phyloP scores from a whole-genome alignment of 1,139 yeast species.

The Lodderomyces metapsilosis region DNA sequence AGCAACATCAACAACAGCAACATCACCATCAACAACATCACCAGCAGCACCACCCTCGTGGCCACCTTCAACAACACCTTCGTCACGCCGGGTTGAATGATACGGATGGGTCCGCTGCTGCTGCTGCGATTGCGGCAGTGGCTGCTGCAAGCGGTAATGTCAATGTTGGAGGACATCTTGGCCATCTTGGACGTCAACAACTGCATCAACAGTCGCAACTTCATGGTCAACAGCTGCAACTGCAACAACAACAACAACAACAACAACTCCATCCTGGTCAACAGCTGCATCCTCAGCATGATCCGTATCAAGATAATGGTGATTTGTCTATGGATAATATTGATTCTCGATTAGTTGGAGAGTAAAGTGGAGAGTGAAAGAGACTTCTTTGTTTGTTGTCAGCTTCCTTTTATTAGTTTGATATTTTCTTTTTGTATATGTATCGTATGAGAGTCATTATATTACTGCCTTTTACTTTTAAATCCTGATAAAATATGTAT shows the following conservation, averaged over 20 bases:
- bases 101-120: conserved; percentile 33
- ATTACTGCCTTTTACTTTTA: too few relatives aligned
- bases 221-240: conserved; percentile 42
- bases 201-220: neutral
- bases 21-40: too few relatives aligned
- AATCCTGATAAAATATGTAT: too few relatives aligned
- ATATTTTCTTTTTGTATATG: neutral
- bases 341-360: conserved; percentile 49
- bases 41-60: conserved; percentile 35
- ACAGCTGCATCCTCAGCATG: conserved; percentile 34
- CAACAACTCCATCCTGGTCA: conserved; percentile 23
- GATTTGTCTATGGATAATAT: conserved; percentile 49
- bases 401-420: too few relatives aligned
- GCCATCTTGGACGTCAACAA: conserved; percentile 15
- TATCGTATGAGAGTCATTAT: neutral
- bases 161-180: conserved; percentile 28
- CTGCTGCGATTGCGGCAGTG: conserved; percentile 47
- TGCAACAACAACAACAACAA: conserved; percentile 15
- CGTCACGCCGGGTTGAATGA: conserved; percentile 21
- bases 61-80: conserved; percentile 16
- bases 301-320: conserved; percentile 27
- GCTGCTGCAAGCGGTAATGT: conserved; percentile 16
- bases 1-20: conserved; percentile 22
- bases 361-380: conserved; percentile 18
- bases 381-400: neutral